Evolutionary conservation across 2,329 filamentous ascomycete genomes (phyloP).

Genomic region (Fonsecaea nubica): DNA sequence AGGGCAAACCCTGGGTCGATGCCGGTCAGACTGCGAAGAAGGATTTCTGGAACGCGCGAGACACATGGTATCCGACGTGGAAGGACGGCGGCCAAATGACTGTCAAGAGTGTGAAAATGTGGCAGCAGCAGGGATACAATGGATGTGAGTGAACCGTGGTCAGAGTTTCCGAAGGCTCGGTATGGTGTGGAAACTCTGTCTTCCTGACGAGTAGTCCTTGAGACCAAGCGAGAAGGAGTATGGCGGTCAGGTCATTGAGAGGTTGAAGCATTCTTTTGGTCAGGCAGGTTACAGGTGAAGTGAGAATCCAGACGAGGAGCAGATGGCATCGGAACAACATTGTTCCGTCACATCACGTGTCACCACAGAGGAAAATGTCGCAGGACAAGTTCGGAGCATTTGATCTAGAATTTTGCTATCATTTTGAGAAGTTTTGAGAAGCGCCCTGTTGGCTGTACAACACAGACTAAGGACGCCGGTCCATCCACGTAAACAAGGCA

Average conservation of each 20-base stretch:
- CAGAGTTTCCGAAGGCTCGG: background rate
- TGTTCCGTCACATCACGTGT: background rate
- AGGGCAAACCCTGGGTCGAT: slow-evolving; percentile 81
- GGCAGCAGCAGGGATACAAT: slow-evolving; percentile 60
- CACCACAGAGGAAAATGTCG: background rate
- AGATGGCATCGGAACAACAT: background rate
- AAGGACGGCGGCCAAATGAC: slow-evolving; percentile 73
- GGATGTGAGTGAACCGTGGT: slow-evolving; percentile 25
- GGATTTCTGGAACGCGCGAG: slow-evolving; percentile 76
- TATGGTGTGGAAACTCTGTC: background rate
- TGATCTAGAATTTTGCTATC: background rate
- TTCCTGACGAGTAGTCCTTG: background rate
- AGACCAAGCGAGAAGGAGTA: background rate
- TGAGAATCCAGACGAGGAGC: background rate
- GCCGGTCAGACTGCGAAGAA: slow-evolving; percentile 68
- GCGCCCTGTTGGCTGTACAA: background rate
- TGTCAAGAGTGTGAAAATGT: slow-evolving; percentile 73
- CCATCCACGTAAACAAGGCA: slow-evolving; percentile 12
- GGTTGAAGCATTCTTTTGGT: background rate
- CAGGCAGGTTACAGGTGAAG: background rate
- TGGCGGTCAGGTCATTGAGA: background rate
- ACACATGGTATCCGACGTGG: slow-evolving; percentile 75
- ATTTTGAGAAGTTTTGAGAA: slow-evolving; percentile 10
- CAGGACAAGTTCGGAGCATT: background rate
- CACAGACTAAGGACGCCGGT: slow-evolving; percentile 9